phyloP scores from a whole-genome alignment of 441 rosid genomes.

The Corymbia calophylla region DNA sequence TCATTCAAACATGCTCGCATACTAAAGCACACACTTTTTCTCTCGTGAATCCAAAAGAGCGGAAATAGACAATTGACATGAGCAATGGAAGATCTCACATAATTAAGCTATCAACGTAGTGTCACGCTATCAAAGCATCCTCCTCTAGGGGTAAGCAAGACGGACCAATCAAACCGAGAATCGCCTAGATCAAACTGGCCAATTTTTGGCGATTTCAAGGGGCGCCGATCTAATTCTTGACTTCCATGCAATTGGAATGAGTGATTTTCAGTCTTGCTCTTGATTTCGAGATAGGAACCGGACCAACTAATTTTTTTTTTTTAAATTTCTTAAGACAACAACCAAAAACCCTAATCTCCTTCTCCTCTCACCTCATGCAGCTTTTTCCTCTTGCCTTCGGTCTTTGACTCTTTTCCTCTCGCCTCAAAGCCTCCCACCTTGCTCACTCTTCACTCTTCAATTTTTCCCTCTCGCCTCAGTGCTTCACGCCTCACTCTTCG shows the following conservation, averaged over 20 bases:
- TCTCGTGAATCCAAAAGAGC: not conserved
- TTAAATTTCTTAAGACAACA: not conserved
- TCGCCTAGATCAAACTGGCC: rapidly evolving
- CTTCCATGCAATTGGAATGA: too few relatives aligned
- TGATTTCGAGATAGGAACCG: rapidly evolving
- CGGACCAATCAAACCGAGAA: rapidly evolving
- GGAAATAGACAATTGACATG: rapidly evolving
- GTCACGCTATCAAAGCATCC: not conserved
- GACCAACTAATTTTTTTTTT: not conserved
- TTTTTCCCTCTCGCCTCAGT: not conserved
- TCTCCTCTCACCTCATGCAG: not conserved
- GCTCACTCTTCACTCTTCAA: too few relatives aligned
- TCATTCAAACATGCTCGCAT: not conserved
- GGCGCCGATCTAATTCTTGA: rapidly evolving
- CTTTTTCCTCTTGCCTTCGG: not conserved
- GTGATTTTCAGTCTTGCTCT: too few relatives aligned
- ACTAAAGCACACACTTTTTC: not conserved
- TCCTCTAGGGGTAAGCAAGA: not conserved
- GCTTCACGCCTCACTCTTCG: not conserved
- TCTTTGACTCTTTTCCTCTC: not conserved
- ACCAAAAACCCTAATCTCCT: not conserved
- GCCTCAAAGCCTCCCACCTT: too few relatives aligned
- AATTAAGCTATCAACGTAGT: rapidly evolving
- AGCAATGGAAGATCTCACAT: rapidly evolving
- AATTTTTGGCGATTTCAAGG: too few relatives aligned